Base-by-base conservation (phyloP, 129 eudicot species). In the Ambrosia trifida region DNA sequence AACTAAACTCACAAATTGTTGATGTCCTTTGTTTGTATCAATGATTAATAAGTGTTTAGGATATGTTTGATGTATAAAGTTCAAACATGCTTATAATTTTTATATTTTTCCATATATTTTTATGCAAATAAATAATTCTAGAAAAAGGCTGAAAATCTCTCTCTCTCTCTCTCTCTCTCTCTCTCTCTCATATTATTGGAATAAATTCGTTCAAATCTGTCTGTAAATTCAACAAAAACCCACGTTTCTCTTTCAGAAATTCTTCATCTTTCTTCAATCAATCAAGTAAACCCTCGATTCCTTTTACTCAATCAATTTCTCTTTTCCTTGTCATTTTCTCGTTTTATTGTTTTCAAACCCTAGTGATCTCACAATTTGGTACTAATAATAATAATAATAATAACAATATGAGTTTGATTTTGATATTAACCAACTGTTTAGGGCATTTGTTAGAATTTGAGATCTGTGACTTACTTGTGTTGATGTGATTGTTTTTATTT, bases 261-360 rank as follows among this genome's bases (percentile, higher is more conserved):
- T 53, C 46, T 64, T 38, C 57, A 38, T 74, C 56, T 36, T 70
- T 24, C 28, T 43, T 64, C n/a, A n/a, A n/a, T 51, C 28, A 51
- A 64, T 43, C 72, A 74, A 72, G 72, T 74, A 50, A 35, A 64
- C 62, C 4, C 13, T 17, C 43, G 54, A 73, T 64, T 52, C 78
- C 5, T 72, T 72, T 28, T 24, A 63, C 40, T n/a, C 43, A 35
- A 63, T 63, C 62, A 50, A 3, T 18, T 53, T 20, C n/a, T 11
- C 64, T 35, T 64, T 61, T 4, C 32, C 3, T n/a, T 47, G 2
- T 61, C 44, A 20, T 56, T 28, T 64, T 66, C 17, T 41, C 54
- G 4, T 75, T 30, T 50, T 30, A 41, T 3, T 3, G 11, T 32
- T 44, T 44, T 12, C 13, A 30, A 41, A 65, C 72, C 53, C 57